Evolutionary conservation across 441 rosid genomes (phyloP).

Genomic region (Flueggea neowawraea): DNA sequence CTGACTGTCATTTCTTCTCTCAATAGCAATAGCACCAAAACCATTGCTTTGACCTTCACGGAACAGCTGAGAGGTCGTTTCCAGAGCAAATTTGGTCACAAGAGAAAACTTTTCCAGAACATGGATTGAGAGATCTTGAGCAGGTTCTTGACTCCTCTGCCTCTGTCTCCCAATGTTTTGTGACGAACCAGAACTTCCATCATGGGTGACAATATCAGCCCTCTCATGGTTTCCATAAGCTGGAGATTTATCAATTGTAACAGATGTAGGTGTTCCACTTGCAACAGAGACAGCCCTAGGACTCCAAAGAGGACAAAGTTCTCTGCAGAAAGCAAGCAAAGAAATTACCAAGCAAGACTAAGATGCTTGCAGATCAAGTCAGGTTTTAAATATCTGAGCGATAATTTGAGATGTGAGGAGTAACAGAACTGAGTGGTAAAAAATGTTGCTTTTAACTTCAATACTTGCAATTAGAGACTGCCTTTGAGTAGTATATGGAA

Average conservation of each 20-base stretch:
- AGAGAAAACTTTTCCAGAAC: constrained; percentile 94
- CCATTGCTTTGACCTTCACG: constrained; percentile 64
- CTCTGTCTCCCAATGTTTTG: constrained; percentile 51
- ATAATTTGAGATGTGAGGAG: background rate
- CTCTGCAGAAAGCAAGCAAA: constrained; percentile 44
- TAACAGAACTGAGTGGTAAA: too few species aligned
- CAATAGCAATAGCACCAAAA: constrained; percentile 46
- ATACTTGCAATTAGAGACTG: constrained; percentile 3
- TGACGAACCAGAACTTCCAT: constrained; percentile 36
- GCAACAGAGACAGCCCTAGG: constrained; percentile 76
- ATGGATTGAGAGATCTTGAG: constrained; percentile 86
- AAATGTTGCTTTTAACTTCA: background rate
- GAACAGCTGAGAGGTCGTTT: constrained; percentile 88
- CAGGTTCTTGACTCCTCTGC: constrained; percentile 76
- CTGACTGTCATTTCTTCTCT: constrained; percentile 46
- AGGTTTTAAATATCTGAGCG: background rate
- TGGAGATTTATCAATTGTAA: constrained; percentile 39
- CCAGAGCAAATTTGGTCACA: constrained; percentile 95
- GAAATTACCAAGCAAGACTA: background rate
- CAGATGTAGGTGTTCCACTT: constrained; percentile 46
- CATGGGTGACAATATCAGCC: constrained; percentile 16
- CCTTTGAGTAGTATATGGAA: constrained; percentile 2
- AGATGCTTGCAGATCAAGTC: background rate
- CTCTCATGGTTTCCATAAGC: constrained; percentile 38
- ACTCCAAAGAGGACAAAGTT: constrained; percentile 91